Evolutionary conservation across 2,329 filamentous ascomycete genomes (phyloP), one percentile per base, ranked within the genome.

Genomic region (Bipolaris sorokiniana): DNA sequence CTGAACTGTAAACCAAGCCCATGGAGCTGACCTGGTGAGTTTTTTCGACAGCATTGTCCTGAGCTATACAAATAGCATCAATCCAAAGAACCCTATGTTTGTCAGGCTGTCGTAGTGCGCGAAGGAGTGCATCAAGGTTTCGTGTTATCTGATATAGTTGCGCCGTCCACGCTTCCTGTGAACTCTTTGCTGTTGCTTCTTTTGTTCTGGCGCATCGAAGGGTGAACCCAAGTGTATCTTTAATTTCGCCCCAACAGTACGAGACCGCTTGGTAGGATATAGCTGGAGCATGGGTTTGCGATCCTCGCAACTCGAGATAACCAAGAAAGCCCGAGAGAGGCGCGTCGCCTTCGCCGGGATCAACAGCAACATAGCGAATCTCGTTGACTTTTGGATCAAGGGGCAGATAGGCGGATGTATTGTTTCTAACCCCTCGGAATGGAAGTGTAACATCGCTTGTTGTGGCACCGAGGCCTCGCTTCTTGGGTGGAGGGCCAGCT

Each of bases 331-430:
- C 40, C 4, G 40, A 42, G 40, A 42, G 40, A 42, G 40, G 40
- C 3, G 40, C 40, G 40, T 42, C 40, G 15, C 40, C 40, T 42
- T 42, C 22, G 22, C 40, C 40, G 6, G 40, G 40, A 26, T 42
- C 40, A 42, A 42, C 13, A 28, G 40, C 40, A 28, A 42, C 9
- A 28, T 42, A 42, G 40, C 40, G 40, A 26, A 42, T 42, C 22
- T 42, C 40, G 13, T 42, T 42, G 40, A 42, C 40, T n/a, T 42
- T 42, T 42, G 22, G 40, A 28, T 42, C 22, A 42, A 42, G 40
- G 40, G 40, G 40, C 13, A 42, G 22, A 42, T 42, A 42, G 22
- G 40, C 22, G 22, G 22, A 42, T n/a, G 40, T 42, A 13, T 42
- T 22, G 22, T 42, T 42, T 42, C 40, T 42, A 3, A 42, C 40